phyloP scores from a whole-genome alignment of 73 alveolate genomes.

The Paramecium tetraurelia region DNA sequence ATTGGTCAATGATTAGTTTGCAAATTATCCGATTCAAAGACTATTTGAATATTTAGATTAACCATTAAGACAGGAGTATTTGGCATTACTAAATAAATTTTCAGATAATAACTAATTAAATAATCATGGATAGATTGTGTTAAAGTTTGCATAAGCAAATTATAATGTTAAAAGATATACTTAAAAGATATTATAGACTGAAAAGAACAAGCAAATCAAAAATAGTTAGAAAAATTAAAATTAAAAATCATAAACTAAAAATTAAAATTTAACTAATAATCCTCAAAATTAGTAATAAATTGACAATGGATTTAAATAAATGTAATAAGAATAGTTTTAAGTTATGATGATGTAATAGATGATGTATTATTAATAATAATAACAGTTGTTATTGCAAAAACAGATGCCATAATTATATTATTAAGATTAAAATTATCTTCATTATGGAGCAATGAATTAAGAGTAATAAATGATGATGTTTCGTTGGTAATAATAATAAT shows the following conservation, averaged over 20 bases:
- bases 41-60: slow-evolving; percentile 42
- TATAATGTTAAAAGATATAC: background rate
- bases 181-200: background rate
- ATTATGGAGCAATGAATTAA: background rate
- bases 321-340: background rate
- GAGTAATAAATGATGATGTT: background rate
- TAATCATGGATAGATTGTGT: slow-evolving; percentile 41
- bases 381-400: background rate
- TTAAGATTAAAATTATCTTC: background rate
- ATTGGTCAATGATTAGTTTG: slow-evolving; percentile 57
- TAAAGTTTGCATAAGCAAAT: background rate
- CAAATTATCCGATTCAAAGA: slow-evolving; percentile 53
- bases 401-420: background rate
- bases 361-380: background rate
- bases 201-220: background rate
- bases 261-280: background rate
- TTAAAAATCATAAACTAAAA: background rate
- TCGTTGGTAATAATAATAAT: background rate
- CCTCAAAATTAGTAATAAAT: background rate
- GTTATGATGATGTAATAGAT: background rate
- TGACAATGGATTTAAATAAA: background rate
- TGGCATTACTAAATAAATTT: background rate
- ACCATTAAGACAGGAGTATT: background rate
- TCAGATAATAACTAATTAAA: background rate
- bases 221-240: background rate